phyloP scores from a whole-genome alignment of 306 rosid species.

The Carpinus fangiana region DNA sequence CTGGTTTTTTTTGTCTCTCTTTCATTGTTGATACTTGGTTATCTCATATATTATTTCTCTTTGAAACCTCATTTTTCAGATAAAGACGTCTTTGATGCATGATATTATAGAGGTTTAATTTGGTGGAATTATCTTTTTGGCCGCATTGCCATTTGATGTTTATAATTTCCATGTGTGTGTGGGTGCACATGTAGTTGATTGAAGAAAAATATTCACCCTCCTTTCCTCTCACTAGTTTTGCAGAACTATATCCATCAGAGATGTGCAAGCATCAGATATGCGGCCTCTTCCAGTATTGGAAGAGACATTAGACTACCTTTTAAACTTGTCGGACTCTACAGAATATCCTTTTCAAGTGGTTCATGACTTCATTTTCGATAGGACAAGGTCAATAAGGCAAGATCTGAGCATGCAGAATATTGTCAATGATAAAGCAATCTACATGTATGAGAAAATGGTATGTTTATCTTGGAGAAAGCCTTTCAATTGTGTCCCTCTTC shows the following conservation, averaged over 20 bases:
- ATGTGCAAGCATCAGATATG: slow-evolving; percentile 67
- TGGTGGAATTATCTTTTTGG: not conserved
- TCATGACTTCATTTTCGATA: slow-evolving; percentile 84
- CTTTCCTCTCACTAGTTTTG: slow-evolving; percentile 59
- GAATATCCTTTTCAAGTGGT: slow-evolving; percentile 73
- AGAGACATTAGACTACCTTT: slow-evolving; percentile 62
- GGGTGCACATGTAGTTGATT: not conserved
- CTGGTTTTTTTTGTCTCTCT: not conserved
- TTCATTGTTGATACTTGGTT: not conserved
- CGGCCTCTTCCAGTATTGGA: slow-evolving; percentile 80
- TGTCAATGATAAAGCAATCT: slow-evolving; percentile 53
- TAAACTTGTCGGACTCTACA: slow-evolving; percentile 53
- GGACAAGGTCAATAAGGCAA: slow-evolving; percentile 92
- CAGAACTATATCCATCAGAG: slow-evolving; percentile 71
- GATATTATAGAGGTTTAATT: not conserved
- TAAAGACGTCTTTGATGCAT: not conserved
- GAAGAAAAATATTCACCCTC: slow-evolving; percentile 17
- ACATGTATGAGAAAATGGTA: slow-evolving; percentile 83
- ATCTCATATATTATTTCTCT: not conserved
- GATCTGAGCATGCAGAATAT: slow-evolving; percentile 88
- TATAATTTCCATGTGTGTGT: not conserved
- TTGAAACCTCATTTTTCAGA: no score
- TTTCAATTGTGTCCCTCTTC: slow-evolving; percentile 6
- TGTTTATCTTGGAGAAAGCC: slow-evolving; percentile 21
- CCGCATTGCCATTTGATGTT: not conserved